A percentile compares a stretch with the other conserved stretches of the same genome.
Evolutionary conservation across 768 basidiomycete genomes (phyloP).

Genomic region (Rhodotorula toruloides): DNA sequence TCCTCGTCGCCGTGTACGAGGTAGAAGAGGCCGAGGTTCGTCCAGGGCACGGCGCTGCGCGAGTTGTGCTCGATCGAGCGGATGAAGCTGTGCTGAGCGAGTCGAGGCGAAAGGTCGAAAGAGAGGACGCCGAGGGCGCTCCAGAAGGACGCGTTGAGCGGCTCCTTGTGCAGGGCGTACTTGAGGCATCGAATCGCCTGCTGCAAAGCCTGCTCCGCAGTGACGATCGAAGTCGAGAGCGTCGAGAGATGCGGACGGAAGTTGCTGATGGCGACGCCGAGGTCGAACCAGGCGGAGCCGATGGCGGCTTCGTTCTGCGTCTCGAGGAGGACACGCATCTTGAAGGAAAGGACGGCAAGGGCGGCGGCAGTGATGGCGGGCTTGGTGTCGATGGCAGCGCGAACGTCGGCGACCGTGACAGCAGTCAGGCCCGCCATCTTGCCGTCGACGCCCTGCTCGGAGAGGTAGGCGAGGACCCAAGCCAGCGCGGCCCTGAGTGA

Average conservation of each 20-base stretch:
- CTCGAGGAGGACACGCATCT: constrained; percentile 44
- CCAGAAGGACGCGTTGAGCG: constrained; percentile 72
- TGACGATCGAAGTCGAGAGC: constrained; percentile 34
- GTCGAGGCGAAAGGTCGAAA: constrained; percentile 62
- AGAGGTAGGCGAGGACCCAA: constrained; percentile 20
- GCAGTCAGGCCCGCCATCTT: constrained; percentile 30
- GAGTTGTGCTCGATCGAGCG: constrained; percentile 76
- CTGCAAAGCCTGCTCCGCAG: constrained; percentile 48
- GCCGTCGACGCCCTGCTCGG: constrained; percentile 31
- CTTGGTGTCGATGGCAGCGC: background rate
- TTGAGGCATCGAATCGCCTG: constrained; percentile 58
- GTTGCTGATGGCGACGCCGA: constrained; percentile 59
- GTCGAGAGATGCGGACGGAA: constrained; percentile 48
- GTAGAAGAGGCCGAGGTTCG: constrained; percentile 81
- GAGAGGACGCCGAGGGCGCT: constrained; percentile 69
- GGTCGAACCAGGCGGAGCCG: constrained; percentile 68
- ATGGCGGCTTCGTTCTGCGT: constrained; percentile 53
- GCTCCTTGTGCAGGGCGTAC: constrained; percentile 67
- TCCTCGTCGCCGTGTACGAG: constrained; percentile 70
- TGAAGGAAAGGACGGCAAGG: constrained; percentile 43
- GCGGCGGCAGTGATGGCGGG: constrained; percentile 29
- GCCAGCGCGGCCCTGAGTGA: background rate
- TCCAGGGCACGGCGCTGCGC: constrained; percentile 76
- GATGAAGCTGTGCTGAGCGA: constrained; percentile 87
- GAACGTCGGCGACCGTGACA: constrained; percentile 17